These are phyloP conservation scores for Naganishia randhawae DNA, from an alignment of 768 basidiomycete genomes.

Conservation along the genomic window DNA sequence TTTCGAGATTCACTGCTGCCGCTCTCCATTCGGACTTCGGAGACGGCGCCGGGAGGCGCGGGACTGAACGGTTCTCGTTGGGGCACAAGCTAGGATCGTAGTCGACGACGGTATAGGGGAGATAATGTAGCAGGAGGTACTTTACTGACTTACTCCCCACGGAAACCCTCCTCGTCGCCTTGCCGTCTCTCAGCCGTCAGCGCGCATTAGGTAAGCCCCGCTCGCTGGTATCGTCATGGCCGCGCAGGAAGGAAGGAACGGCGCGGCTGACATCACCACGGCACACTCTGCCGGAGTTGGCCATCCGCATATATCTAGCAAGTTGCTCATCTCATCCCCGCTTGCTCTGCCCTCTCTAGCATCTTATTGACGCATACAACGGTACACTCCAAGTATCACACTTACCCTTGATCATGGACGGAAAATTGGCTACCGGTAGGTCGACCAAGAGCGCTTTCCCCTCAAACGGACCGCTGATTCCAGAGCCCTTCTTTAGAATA, in stretches of 20 bases:
- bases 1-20: not conserved
- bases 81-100: not conserved
- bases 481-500: slow-evolving; percentile 61
- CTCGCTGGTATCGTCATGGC: not conserved
- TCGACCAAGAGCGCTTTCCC: not conserved
- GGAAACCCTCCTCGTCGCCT: not conserved
- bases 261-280: slow-evolving; percentile 1
- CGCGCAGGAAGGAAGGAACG: not conserved
- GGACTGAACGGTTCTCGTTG: not conserved
- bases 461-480: not conserved
- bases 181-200: not conserved
- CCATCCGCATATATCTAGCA: not conserved
- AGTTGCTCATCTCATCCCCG: not conserved
- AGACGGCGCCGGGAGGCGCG: not conserved
- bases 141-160: no score
- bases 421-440: slow-evolving; percentile 45
- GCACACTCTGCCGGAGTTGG: not conserved
- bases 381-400: not conserved
- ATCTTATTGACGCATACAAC: not conserved
- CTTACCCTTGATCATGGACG: slow-evolving; percentile 38
- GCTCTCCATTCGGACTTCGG: slow-evolving; percentile 4
- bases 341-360: not conserved
- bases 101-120: not conserved
- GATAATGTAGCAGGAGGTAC: no score
- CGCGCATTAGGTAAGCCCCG: slow-evolving; percentile 4